phyloP scores from a whole-genome alignment of 305 asterid species.

The Fraxinus floribunda region DNA sequence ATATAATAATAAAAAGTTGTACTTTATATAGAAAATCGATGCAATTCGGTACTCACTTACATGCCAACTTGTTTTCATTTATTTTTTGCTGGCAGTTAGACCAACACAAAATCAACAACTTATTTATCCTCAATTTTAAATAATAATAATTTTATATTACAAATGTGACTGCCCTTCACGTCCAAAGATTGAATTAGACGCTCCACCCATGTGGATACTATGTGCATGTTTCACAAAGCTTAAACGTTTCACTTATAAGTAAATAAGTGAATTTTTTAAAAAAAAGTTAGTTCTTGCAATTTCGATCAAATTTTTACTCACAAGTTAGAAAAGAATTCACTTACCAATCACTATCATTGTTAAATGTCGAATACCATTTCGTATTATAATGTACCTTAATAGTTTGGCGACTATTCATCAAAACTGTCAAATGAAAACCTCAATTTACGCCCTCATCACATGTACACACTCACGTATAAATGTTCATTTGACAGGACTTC shows the following conservation, averaged over 20 bases:
- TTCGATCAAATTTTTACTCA: too few relatives aligned
- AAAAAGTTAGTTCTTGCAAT: too few relatives aligned
- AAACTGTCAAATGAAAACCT: background rate
- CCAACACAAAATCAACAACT: background rate
- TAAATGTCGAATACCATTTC: background rate
- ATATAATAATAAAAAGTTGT: background rate
- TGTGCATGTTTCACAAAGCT: background rate
- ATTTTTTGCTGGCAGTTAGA: background rate
- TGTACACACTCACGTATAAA: too few relatives aligned
- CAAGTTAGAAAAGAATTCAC: background rate
- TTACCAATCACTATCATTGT: background rate
- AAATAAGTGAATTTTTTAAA: background rate
- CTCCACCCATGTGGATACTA: background rate
- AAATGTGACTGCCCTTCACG: background rate
- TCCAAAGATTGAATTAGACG: background rate
- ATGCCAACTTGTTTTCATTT: background rate
- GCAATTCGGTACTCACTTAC: background rate
- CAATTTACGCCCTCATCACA: background rate
- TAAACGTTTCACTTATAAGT: background rate
- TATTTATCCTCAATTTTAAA: background rate
- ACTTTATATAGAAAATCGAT: background rate
- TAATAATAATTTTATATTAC: background rate
- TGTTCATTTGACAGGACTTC: too few relatives aligned
- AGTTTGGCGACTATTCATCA: background rate
- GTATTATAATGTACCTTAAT: too few relatives aligned